Base-by-base conservation (phyloP, 2,329 filamentous ascomycete species). In the Neopestalotiopsis clavispora region DNA sequence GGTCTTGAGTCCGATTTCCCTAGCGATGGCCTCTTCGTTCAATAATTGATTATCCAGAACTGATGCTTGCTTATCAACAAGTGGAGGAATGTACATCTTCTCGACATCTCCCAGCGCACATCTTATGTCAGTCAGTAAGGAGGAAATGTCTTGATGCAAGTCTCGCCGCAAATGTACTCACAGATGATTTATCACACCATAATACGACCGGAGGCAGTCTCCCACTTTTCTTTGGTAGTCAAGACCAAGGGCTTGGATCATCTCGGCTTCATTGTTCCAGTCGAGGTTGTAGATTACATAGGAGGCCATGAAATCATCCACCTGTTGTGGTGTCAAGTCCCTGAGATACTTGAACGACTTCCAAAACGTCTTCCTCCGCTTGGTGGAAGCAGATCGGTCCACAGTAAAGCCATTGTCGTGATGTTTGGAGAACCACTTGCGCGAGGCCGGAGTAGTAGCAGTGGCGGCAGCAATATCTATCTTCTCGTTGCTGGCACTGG, bases 11-110 rank as follows among this genome's bases (percentile, higher is more conserved):
- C 78, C 82, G 57, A 87, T 80, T 66, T 86, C 81, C 23, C 78
- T 77, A 14, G 84, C 84, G 64, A 87, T 80, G 10, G 83, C 83
- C 73, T 85, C 83, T 75, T 87, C 85, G 71, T 85, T 86, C 14
- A 87, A 80, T 61, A 87, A 78, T 76, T 87, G 85, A 71, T 87
- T 87, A 71, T 86, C 85, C 12, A 82, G 76, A 0, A 86, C 84
- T 1, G 80, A 83, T 4, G 83, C 83, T 69, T 83, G 82, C 72
- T 79, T 81, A 75, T 85, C 84, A 84, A 87, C 85, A 65, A 84
- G 80, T 1, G 85, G 85, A 13, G 85, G 85, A 67, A 87, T 87
- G 74, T 87, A 87, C 85, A 87, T 87, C 77, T 87, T 87, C 74
- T 87, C 85, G n/a, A 87, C 85, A 58, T 86, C 84, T 42, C 85